A percentile compares a stretch with the other conserved stretches of the same genome.
Evolutionary conservation across 352 stramenopile genomes (phyloP).

Genomic region (Pythium sukuiense): DNA sequence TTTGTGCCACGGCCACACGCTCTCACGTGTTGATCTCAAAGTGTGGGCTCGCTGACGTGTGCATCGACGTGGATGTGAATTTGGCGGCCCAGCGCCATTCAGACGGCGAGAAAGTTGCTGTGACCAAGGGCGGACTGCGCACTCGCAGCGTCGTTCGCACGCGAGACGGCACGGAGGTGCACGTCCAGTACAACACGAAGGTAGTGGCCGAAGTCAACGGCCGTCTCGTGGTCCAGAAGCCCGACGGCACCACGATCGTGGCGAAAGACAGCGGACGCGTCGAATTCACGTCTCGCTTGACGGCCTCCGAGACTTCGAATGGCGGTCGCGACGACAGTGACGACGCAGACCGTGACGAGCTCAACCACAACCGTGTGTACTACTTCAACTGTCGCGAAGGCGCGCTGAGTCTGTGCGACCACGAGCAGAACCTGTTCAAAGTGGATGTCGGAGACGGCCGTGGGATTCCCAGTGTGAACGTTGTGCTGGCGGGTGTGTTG

Average conservation of each 20-base stretch:
- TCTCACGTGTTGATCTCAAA: slow-evolving; percentile 64
- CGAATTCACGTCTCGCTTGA: slow-evolving; percentile 35
- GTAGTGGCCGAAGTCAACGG: slow-evolving; percentile 77
- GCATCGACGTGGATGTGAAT: slow-evolving; percentile 72
- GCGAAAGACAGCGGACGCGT: slow-evolving; percentile 74
- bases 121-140: slow-evolving; percentile 72
- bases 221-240: slow-evolving; percentile 49
- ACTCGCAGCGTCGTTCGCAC: slow-evolving; percentile 48
- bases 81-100: slow-evolving; percentile 56
- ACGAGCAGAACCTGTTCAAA: slow-evolving; percentile 69
- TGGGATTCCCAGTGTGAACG: slow-evolving; percentile 27
- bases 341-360: slow-evolving; percentile 59
- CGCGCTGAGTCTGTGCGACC: slow-evolving; percentile 58
- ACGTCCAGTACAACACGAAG: slow-evolving; percentile 76
- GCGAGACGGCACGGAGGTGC: slow-evolving; percentile 57
- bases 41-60: slow-evolving; percentile 54
- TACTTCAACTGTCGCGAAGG: slow-evolving; percentile 68
- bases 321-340: slow-evolving; percentile 32
- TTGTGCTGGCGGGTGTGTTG: slow-evolving; percentile 66
- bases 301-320: slow-evolving; percentile 3
- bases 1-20: slow-evolving; percentile 44
- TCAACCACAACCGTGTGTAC: slow-evolving; percentile 64
- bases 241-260: slow-evolving; percentile 44
- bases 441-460: slow-evolving; percentile 39
- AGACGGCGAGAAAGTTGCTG: slow-evolving; percentile 51